Percentiles rank a stretch among this genome's conserved stretches.
phyloP scores from a whole-genome alignment of 2,329 filamentous ascomycete genomes.

The Tolypocladium guangdongense region DNA sequence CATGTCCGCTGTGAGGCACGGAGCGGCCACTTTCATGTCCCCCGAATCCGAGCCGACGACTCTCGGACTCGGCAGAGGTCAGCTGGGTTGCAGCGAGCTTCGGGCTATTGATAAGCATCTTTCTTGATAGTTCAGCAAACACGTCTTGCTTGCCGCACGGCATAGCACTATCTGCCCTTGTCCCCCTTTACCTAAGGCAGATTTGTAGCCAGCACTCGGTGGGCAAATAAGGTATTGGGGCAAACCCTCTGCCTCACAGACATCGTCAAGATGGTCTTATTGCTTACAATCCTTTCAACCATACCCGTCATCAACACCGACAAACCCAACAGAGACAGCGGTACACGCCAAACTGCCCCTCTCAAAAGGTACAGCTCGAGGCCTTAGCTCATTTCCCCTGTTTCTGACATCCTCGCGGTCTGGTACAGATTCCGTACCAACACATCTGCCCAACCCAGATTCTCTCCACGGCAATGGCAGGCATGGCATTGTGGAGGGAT shows the following conservation, averaged over 20 bases:
- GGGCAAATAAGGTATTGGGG: background rate
- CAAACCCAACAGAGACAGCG: background rate
- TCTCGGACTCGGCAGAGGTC: background rate
- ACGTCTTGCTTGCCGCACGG: background rate
- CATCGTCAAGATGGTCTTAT: background rate
- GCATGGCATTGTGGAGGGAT: background rate
- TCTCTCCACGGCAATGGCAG: background rate
- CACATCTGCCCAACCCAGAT: background rate
- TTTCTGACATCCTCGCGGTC: too few relatives aligned
- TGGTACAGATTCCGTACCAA: too few relatives aligned
- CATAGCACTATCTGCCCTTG: background rate
- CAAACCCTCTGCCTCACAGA: background rate
- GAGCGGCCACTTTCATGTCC: background rate
- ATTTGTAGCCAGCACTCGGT: too few relatives aligned
- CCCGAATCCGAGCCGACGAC: background rate
- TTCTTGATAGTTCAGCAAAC: background rate
- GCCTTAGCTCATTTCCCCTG: background rate
- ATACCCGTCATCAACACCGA: background rate
- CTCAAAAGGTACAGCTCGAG: background rate
- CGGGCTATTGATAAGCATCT: too few relatives aligned
- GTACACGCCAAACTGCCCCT: background rate
- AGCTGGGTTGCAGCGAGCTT: background rate
- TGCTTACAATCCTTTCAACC: background rate
- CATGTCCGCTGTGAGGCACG: too few relatives aligned
- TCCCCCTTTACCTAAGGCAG: background rate